Evolutionary conservation across 495 filamentous ascomycete species (phyloP), one percentile per base, ranked within the genome.

Genomic region (Hypoxylon rickii): DNA sequence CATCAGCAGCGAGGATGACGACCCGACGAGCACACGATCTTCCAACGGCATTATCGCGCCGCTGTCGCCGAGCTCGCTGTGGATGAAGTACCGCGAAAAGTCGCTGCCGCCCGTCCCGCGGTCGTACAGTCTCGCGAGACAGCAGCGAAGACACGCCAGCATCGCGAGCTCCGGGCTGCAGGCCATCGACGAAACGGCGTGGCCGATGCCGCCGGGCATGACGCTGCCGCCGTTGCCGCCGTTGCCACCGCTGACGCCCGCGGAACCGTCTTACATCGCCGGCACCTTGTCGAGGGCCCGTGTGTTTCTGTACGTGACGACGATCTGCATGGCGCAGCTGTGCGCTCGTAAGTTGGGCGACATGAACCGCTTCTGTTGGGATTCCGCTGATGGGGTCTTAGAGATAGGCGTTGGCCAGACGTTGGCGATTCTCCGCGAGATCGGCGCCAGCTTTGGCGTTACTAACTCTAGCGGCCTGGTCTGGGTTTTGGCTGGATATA

Each of bases 401-500:
- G 80, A 80, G 38, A 73, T 38, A 12, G 81, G 79, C 49, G 71
- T 73, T 2, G 62, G 65, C 51, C 65, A 68, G 46, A 63, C 65
- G 6, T 18, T 65, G 20, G 55, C 65, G 7, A 70, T 62, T 21
- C 24, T 60, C 18, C 55, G 40, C 11, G 51, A 51, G 20, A 56
- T 58, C 2, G 47, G 43, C 6, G 33, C 47, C n/a, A 57, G 36
- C 31, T 82, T 84, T 44, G 69, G 64, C 32, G 70, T 73, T 13
- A 53, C 31, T 1, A 73, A 73, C 31, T 63, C 72, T 1, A 75
- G 70, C 3, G 62, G 73, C 18, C 61, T 81, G 36, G 77, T 70
- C 42, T 81, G 82, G 76, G 73, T 68, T 50, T 65, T 75, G 22
- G 74, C 76, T 1, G 79, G 72, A 1, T 84, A 84, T 62, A 72